phyloP scores from a whole-genome alignment of 108 stramenopile species.

The Cyclotella baltica region DNA sequence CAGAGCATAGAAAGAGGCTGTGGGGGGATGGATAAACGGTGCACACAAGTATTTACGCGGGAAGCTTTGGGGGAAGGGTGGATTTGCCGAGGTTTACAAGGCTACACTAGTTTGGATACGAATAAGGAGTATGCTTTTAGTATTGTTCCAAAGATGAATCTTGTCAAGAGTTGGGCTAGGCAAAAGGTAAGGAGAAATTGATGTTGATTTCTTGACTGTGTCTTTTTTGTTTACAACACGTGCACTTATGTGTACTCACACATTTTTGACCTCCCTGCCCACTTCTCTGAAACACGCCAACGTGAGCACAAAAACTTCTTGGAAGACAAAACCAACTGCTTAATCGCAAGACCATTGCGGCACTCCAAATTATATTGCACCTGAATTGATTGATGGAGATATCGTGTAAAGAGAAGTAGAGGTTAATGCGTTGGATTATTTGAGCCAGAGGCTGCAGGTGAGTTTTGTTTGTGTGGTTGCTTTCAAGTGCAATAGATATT shows the following conservation, averaged over 20 bases:
- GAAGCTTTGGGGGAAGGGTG: conserved; percentile 90
- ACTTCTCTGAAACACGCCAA: conserved; percentile 81
- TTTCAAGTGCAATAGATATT: neutral
- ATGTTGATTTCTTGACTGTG: neutral
- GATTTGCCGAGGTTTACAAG: conserved; percentile 94
- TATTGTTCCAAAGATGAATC: conserved; percentile 93
- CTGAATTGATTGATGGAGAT: conserved; percentile 95
- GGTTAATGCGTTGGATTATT: conserved; percentile 42
- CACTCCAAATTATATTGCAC: conserved; percentile 99
- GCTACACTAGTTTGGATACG: conserved; percentile 84
- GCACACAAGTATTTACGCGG: conserved; percentile 85
- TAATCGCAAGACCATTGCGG: conserved; percentile 98
- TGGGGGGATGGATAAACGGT: conserved; percentile 86
- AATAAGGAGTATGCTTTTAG: conserved; percentile 90
- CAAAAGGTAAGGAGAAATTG: conserved; percentile 82
- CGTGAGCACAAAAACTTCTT: conserved; percentile 97
- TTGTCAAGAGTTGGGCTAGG: conserved; percentile 86
- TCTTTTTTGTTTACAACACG: neutral
- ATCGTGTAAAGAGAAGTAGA: conserved; percentile 83
- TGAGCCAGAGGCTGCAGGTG: conserved; percentile 52
- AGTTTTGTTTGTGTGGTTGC: neutral
- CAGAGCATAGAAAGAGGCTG: conserved; percentile 73
- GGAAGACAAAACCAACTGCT: conserved; percentile 95
- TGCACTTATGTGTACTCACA: too few relatives aligned
- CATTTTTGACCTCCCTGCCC: too few relatives aligned